Evolutionary conservation across 2,329 filamentous ascomycete species (phyloP).

Genomic region (Penicillium digitatum): DNA sequence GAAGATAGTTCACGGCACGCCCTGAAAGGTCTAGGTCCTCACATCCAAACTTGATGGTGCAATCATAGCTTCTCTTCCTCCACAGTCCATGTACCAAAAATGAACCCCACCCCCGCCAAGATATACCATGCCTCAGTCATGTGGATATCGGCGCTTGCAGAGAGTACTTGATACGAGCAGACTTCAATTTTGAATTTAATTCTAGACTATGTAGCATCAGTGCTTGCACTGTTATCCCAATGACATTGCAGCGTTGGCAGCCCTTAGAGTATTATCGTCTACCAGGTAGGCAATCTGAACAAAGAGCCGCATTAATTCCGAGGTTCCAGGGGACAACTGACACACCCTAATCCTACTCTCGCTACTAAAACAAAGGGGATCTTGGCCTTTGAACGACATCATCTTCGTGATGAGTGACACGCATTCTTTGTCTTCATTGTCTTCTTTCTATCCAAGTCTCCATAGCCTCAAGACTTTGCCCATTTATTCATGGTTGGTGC

Average conservation of each 20-base stretch:
- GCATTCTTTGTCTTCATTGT: not conserved
- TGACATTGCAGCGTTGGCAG: not conserved
- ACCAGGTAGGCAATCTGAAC: not conserved
- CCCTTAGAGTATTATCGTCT: not conserved
- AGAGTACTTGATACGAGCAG: not conserved
- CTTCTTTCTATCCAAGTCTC: not conserved
- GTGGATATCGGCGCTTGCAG: not conserved
- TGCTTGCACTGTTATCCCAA: not conserved
- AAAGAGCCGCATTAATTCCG: not conserved
- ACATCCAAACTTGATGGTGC: not conserved
- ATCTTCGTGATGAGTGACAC: not conserved
- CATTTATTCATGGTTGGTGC: not conserved
- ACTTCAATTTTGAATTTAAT: not conserved
- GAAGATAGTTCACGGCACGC: not conserved
- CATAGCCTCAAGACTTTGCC: too few relatives aligned
- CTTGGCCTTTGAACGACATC: not conserved
- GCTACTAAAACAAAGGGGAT: not conserved
- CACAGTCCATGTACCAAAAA: not conserved
- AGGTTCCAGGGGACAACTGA: not conserved
- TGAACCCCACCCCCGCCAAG: conserved; percentile 5
- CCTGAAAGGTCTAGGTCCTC: conserved; percentile 2
- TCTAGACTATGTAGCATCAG: not conserved
- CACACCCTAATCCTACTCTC: not conserved
- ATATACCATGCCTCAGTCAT: not conserved
- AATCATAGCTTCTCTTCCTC: not conserved